Conservation (phyloP, 2,329 filamentous ascomycete genomes). For the Curvularia verruculosa region DNA sequence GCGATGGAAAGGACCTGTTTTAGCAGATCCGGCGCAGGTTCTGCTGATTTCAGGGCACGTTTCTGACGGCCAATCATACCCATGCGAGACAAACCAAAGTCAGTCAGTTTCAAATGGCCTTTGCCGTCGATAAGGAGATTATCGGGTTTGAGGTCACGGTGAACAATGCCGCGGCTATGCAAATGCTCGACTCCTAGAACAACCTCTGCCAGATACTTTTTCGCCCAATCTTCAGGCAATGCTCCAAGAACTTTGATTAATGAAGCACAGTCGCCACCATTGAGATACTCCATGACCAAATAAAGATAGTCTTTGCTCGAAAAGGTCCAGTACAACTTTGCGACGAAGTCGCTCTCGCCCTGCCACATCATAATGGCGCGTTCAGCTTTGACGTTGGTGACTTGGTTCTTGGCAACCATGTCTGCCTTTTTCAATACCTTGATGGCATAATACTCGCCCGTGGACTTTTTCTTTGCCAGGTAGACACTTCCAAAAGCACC, state of each 20-base stretch:
- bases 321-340: constrained; percentile 99
- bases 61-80: constrained; percentile 96
- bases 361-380: constrained; percentile 99
- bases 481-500: constrained; percentile 98
- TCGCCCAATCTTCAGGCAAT: constrained; percentile 94
- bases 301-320: constrained; percentile 99
- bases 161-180: constrained; percentile 92
- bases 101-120: constrained; percentile 94
- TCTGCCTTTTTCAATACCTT: constrained; percentile 99
- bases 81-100: constrained; percentile 97
- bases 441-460: constrained; percentile 97
- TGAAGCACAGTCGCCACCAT: constrained; percentile 95
- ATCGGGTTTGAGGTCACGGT: constrained; percentile 95
- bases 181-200: constrained; percentile 96
- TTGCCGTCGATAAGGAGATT: constrained; percentile 97
- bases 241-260: constrained; percentile 93
- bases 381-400: constrained; percentile 98
- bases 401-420: constrained; percentile 99
- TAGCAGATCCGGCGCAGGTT: constrained; percentile 88
- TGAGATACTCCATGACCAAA: constrained; percentile 98
- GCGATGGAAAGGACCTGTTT: constrained; percentile 87
- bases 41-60: constrained; percentile 76
- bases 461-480: constrained; percentile 97
- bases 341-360: constrained; percentile 97
- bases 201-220: constrained; percentile 96